Conservation (phyloP, 208 protist genomes). For the Novymonas esmeraldas region DNA sequence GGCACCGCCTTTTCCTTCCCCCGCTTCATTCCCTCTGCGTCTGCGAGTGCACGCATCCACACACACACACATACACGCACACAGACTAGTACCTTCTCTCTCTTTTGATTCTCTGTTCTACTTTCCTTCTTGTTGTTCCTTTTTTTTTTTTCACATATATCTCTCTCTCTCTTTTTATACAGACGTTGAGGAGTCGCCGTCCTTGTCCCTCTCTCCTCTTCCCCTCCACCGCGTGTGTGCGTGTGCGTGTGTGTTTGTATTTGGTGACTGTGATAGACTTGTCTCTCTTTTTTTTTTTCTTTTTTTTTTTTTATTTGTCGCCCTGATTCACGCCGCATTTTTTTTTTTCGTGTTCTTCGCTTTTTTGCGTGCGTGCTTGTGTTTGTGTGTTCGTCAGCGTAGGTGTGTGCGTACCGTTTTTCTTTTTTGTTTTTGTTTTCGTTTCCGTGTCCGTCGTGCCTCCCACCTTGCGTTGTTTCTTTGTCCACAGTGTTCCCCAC, state of each 20-base stretch:
- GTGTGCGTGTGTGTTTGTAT: neutral
- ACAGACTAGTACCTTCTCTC: neutral
- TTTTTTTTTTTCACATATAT: constrained; percentile 9
- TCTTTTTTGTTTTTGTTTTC: neutral
- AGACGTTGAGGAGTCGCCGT: too few relatives aligned
- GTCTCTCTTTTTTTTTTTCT: neutral
- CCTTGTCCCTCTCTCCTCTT: constrained; percentile 9
- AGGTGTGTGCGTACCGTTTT: neutral
- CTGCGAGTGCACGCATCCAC: neutral
- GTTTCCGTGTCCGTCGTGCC: neutral
- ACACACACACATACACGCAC: neutral
- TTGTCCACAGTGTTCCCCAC: too few relatives aligned
- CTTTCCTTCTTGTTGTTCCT: constrained; percentile 6
- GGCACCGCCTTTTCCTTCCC: neutral
- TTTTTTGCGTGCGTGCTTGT: neutral
- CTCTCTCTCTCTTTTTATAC: constrained; percentile 17
- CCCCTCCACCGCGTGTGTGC: neutral
- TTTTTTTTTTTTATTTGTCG: neutral
- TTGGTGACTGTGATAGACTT: neutral
- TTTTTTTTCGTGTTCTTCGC: neutral
- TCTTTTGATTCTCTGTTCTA: too few relatives aligned
- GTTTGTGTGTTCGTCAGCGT: neutral
- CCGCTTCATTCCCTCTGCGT: neutral
- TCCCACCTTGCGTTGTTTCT: neutral
- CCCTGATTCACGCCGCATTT: neutral